A percentile compares a stretch with the other conserved stretches of the same genome.
Conservation (phyloP, 2,329 filamentous ascomycete species). For the Corinectria fuckeliana region DNA sequence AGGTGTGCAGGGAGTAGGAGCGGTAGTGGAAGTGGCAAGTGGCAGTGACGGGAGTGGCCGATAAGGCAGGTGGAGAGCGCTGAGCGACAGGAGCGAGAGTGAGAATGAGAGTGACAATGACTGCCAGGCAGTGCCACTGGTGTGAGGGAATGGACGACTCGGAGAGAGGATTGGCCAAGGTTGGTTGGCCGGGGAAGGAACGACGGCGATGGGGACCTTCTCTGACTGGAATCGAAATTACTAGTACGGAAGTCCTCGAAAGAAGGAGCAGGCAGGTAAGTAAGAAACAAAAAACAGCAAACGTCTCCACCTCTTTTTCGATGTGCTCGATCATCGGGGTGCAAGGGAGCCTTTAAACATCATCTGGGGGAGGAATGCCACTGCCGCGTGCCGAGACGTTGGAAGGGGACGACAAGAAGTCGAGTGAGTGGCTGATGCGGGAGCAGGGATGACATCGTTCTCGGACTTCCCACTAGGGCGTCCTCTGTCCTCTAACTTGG, state of each 20-base stretch:
- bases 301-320: not conserved
- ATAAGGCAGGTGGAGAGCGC: slow-evolving; percentile 26
- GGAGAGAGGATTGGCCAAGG: not conserved
- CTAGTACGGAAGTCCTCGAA: not conserved
- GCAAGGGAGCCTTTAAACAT: slow-evolving; percentile 37
- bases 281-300: slow-evolving; percentile 3
- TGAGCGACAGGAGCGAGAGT: slow-evolving; percentile 23
- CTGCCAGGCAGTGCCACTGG: not conserved
- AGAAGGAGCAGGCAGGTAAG: slow-evolving; percentile 9
- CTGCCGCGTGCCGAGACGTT: slow-evolving; percentile 30
- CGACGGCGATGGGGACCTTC: slow-evolving; percentile 14
- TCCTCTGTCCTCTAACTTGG: too few relatives aligned
- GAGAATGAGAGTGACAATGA: not conserved
- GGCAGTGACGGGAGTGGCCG: slow-evolving; percentile 4
- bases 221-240: slow-evolving; percentile 14
- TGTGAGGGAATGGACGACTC: too few relatives aligned
- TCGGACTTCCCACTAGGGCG: slow-evolving; percentile 21
- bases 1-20: slow-evolving; percentile 26
- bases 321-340: slow-evolving; percentile 15
- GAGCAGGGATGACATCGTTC: slow-evolving; percentile 34
- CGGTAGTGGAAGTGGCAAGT: not conserved
- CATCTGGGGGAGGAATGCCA: slow-evolving; percentile 31
- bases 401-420: slow-evolving; percentile 31
- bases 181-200: slow-evolving; percentile 31
- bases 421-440: slow-evolving; percentile 34